phyloP scores from a whole-genome alignment of 208 protist species.

The Herpetomonas tarakana region DNA sequence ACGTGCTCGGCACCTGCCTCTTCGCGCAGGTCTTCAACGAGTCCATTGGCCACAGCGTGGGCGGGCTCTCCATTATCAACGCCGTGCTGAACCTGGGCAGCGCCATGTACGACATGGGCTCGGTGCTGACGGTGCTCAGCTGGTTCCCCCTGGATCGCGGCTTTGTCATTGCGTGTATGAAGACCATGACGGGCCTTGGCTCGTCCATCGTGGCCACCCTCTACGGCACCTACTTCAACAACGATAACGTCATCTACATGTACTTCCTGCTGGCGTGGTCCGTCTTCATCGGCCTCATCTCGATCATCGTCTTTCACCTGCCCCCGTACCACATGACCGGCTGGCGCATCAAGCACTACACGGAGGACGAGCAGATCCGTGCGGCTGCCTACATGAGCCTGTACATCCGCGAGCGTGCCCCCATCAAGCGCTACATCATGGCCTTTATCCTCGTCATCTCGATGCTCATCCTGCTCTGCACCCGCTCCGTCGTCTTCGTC shows the following conservation, averaged over 20 bases:
- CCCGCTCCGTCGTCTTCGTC: slow-evolving; percentile 38
- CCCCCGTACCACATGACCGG: slow-evolving; percentile 46
- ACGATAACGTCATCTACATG: slow-evolving; percentile 30
- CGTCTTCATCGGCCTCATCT: slow-evolving; percentile 24
- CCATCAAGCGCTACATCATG: slow-evolving; percentile 32
- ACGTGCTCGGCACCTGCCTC: slow-evolving; percentile 26
- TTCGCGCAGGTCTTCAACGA: slow-evolving; percentile 37
- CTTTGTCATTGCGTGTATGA: slow-evolving; percentile 31
- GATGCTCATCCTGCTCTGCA: slow-evolving; percentile 29
- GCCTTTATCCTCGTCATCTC: slow-evolving; percentile 25
- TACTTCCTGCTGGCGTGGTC: slow-evolving; percentile 35
- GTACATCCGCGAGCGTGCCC: slow-evolving; percentile 28
- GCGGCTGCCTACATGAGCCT: slow-evolving; percentile 25
- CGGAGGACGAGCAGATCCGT: slow-evolving; percentile 17
- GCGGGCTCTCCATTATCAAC: slow-evolving; percentile 36
- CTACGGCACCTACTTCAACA: slow-evolving; percentile 36
- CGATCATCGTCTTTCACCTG: slow-evolving; percentile 29
- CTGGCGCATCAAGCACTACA: slow-evolving; percentile 29
- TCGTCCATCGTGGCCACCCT: slow-evolving; percentile 34
- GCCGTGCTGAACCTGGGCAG: slow-evolving; percentile 45
- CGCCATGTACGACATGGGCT: slow-evolving; percentile 48
- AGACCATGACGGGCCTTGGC: slow-evolving; percentile 43
- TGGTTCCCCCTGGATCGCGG: slow-evolving; percentile 52
- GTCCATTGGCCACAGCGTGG: slow-evolving; percentile 32
- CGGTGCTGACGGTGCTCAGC: slow-evolving; percentile 39